Base-by-base conservation (phyloP, 805 yeast species). In the Kodamaea jinghongensis region DNA sequence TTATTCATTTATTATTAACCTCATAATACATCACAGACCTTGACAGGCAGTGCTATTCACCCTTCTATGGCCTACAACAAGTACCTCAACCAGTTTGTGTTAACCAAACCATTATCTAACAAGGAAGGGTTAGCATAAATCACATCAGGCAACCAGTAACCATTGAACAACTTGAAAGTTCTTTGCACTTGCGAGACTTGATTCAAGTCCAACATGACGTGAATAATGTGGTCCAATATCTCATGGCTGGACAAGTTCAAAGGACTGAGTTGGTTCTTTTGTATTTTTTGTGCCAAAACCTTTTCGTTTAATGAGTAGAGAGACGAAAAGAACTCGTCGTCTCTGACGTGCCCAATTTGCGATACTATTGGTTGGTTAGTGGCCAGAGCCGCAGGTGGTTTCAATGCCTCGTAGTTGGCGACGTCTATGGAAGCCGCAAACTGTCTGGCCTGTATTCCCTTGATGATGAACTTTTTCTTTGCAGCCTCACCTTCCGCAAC, bases 391-490 rank as follows among this genome's bases (percentile, higher is more conserved):
- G 38, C 32, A 3, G 49, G 44, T 6, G 48, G 56, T 31, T 56
- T 60, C 41, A 69, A 54, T 4, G 75, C 75, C 47, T 68, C 73
- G 45, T 66, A 67, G 49, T 67, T 68, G 2, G 65, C 75, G 6
- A 61, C 57, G 36, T 69, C 75, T 16, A 70, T 61, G 41, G 55
- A 58, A 15, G 83, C 81, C 1, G 82, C 73, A 35, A 62, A 68
- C 34, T 69, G 69, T 51, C 99, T 76, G 17, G 99, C 98, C 58
- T 86, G 89, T 42, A 93, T 86, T 9, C 99, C 98, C 62, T 86
- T 86, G 54, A 93, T 93, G 31, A 93, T 87, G 55, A 93, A 93
- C 59, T 83, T 85, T 54, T 87, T 82, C 44, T 76, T 75, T 1
- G 83, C 81, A 4, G 60, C 56, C 35, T 59, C 62, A 12, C 51